Conservation (phyloP, 306 rosid genomes). For the Cicer chorassanicum region DNA sequence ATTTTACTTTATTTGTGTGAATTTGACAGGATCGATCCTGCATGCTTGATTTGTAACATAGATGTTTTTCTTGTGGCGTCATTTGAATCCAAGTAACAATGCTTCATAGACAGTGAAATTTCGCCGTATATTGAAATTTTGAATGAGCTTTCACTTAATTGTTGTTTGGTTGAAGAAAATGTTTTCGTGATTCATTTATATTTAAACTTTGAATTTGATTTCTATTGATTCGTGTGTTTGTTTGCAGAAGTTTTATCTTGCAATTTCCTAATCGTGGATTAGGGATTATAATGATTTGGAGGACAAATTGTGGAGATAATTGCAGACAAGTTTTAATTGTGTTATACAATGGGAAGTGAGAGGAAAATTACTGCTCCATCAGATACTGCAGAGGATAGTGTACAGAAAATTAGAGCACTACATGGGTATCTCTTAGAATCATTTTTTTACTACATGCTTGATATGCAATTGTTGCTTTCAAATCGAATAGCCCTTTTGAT, state of each 20-base stretch:
- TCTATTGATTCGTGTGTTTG: slow-evolving; percentile 34
- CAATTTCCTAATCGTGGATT: slow-evolving; percentile 38
- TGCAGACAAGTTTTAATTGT: slow-evolving; percentile 57
- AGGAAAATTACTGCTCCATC: slow-evolving; percentile 50
- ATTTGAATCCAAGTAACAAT: too few relatives aligned
- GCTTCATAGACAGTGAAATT: not conserved
- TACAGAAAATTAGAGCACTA: slow-evolving; percentile 63
- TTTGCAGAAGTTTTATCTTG: slow-evolving; percentile 44
- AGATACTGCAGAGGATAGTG: slow-evolving; percentile 53
- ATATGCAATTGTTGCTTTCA: slow-evolving; percentile 37
- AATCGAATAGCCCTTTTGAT: slow-evolving; percentile 8
- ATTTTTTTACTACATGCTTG: slow-evolving; percentile 23
- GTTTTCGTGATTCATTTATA: slow-evolving; percentile 21
- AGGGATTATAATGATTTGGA: slow-evolving; percentile 78
- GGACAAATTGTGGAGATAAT: slow-evolving; percentile 50
- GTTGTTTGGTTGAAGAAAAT: slow-evolving; percentile 4
- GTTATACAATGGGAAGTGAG: slow-evolving; percentile 74
- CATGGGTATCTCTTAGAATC: slow-evolving; percentile 65
- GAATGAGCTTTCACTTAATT: not conserved
- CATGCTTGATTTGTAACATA: not conserved
- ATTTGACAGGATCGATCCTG: slow-evolving; percentile 2
- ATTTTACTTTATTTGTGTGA: not conserved
- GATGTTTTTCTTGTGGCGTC: not conserved
- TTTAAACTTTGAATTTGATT: not conserved
- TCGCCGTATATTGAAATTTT: not conserved